A percentile compares a stretch with the other conserved stretches of the same genome.
phyloP scores from a whole-genome alignment of 2,329 filamentous ascomycete genomes.

The Cordyceps cateniannulata region DNA sequence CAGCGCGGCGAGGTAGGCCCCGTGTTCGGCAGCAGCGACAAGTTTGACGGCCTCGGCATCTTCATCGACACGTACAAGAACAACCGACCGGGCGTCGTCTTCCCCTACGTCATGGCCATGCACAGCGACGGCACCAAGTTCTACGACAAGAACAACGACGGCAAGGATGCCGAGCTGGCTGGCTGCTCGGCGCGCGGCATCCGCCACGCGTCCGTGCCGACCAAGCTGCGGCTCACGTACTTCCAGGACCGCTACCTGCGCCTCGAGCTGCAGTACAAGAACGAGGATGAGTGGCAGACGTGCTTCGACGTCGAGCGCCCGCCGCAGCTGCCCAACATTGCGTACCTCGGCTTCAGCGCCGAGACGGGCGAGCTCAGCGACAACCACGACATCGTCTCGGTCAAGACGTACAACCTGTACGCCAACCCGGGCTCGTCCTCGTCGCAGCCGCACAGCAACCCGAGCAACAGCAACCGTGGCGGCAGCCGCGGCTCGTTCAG shows the following conservation, averaged over 20 bases:
- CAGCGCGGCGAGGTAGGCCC: conserved; percentile 72
- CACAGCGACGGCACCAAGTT: conserved; percentile 79
- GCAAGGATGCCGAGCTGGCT: conserved; percentile 85
- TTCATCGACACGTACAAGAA: conserved; percentile 99
- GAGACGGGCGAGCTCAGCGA: conserved; percentile 96
- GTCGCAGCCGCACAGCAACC: conserved; percentile 26
- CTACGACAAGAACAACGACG: conserved; percentile 92
- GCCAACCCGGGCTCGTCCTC: conserved; percentile 44
- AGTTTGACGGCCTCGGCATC: conserved; percentile 88
- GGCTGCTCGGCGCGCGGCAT: conserved; percentile 93
- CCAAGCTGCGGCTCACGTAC: conserved; percentile 85
- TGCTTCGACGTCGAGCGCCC: conserved; percentile 74
- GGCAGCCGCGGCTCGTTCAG: conserved; percentile 23
- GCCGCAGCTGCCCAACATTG: conserved; percentile 70
- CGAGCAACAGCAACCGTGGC: conserved; percentile 26
- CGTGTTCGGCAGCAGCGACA: conserved; percentile 83
- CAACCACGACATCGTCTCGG: conserved; percentile 92
- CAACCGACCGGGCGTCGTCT: conserved; percentile 89
- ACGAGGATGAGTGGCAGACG: conserved; percentile 76
- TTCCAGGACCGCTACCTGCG: conserved; percentile 92
- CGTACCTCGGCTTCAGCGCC: conserved; percentile 71
- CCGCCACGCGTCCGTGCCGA: conserved; percentile 70
- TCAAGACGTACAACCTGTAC: conserved; percentile 86
- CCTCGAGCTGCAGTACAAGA: conserved; percentile 91
- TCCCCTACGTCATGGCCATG: conserved; percentile 99